Base-by-base conservation (phyloP, 1,284 basidiomycete species). In the Trametes hirsuta region DNA sequence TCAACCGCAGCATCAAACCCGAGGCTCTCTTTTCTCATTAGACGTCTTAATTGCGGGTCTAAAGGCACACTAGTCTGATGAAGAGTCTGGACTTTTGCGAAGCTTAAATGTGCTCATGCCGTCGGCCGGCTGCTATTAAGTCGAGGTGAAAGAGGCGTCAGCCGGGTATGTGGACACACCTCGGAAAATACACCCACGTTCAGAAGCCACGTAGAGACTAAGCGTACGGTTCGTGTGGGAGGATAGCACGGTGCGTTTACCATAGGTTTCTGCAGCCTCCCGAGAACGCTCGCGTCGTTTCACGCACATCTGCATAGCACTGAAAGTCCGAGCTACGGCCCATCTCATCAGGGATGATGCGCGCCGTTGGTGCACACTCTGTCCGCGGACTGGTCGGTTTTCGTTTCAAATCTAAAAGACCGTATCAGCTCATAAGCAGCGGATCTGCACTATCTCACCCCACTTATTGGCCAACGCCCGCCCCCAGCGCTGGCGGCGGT, bases 331-430 rank as follows among this genome's bases (percentile, higher is more conserved):
- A 30, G 5, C 34, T 46, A 39, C 30, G 46, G 22, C 35, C 22
- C 42, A 52, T 52, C 25, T 52, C 40, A 40, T 30, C 50, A 52
- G 50, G 41, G 50, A 36, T 52, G 50, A 51, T 50, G 48, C 48
- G 47, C 47, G 15, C 34, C n/a, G 25, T n/a, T 40, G 36, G 48
- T n/a, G 22, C 24, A 14, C 25, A 41, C 24, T 11, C 39, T 12
- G 25, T 12, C 11, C 45, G 45, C 25, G 49, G 24, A 25, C 44
- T 24, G 21, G 6, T 21, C 12, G n/a, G 37, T 25, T 18, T 24
- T 10, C 9, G 21, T 40, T 36, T 18, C 46, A 34, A 36, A 10
- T 4, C 12, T 11, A 9, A 24, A 45, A 45, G 45, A 34, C 24
- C 52, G 18, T 37, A 53, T 53, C 52, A 53, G 52, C 52, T 37